Base-by-base conservation (phyloP, 495 filamentous ascomycete species). In the Penicillium dipodomyicola region DNA sequence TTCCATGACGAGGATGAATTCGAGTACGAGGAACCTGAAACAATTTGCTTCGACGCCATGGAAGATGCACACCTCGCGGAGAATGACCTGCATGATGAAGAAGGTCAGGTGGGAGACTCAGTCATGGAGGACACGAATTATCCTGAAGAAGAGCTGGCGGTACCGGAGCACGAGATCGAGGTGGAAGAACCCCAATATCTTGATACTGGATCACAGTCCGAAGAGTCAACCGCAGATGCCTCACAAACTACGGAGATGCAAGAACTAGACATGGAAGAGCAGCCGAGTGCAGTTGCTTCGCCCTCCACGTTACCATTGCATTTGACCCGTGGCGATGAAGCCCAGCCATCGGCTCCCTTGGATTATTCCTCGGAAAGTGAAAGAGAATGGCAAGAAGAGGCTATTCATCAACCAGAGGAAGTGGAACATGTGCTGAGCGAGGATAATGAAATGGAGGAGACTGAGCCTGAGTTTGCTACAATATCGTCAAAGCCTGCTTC, bases 21-120 rank as follows among this genome's bases (percentile, higher is more conserved):
- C 10, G 66, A 64, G 20, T 62, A 62, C 0, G 61, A 65, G 4
- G 68, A 70, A 12, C 57, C 52, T 19, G 65, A 56, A 14, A 65
- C 65, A 5, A 25, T 67, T 32, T 67, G 65, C 45, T 65, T 67
- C 43, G 65, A 61, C 35, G 56, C 57, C 0, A 67, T 67, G 57
- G 65, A 66, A 45, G 57, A 56, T 10, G 58, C 64, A 5, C 51
- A 67, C n/a, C 23, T 54, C 11, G 40, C 52, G 4, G 48, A 49
- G n/a, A 22, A 61, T 20, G 45, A 59, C 11, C 33, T 61, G 6
- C 40, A 42, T 17, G 11, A 41, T 3, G 15, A 46, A 35, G 15
- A 17, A 5, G 15, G 35, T 1, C 25, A 35, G 20, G 50, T 47
- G 6, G 6, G 29, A 22, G 39, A 59, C 12, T 17, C 47, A 10